phyloP scores from a whole-genome alignment of 2,329 filamentous ascomycete genomes.

The Penicillium paneum region DNA sequence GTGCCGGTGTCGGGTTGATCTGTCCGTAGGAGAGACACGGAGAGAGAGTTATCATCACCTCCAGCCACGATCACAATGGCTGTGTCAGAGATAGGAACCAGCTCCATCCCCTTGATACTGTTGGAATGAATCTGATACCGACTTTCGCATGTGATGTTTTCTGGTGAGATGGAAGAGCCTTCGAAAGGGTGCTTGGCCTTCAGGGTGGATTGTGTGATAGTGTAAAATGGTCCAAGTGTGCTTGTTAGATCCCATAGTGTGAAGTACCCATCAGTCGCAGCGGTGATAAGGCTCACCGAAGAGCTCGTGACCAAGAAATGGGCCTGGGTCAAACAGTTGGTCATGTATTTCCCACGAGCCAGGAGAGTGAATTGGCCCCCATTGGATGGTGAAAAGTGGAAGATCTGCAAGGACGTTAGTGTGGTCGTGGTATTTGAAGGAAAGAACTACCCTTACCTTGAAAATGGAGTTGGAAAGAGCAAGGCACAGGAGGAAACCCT shows the following conservation, averaged over 20 bases:
- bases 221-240: constrained; percentile 30
- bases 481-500: constrained; percentile 61
- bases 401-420: constrained; percentile 40
- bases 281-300: constrained; percentile 54
- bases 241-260: constrained; percentile 55
- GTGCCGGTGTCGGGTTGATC: constrained; percentile 4
- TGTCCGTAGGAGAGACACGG: constrained; percentile 49
- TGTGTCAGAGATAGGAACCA: constrained; percentile 30
- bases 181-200: constrained; percentile 24
- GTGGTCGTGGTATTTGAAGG: background rate
- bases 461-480: constrained; percentile 81
- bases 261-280: constrained; percentile 77
- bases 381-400: constrained; percentile 37
- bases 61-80: constrained; percentile 64
- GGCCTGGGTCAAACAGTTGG: constrained; percentile 70
- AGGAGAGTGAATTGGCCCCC: constrained; percentile 42
- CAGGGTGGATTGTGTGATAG: constrained; percentile 19
- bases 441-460: constrained; percentile 45
- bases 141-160: constrained; percentile 33
- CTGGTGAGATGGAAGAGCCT: constrained; percentile 15
- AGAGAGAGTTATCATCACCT: constrained; percentile 84
- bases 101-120: constrained; percentile 62
- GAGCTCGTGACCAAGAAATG: constrained; percentile 39
- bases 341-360: constrained; percentile 60
- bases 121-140: constrained; percentile 68